phyloP scores from a whole-genome alignment of 768 basidiomycete species.

The Amanita subjunquillea region DNA sequence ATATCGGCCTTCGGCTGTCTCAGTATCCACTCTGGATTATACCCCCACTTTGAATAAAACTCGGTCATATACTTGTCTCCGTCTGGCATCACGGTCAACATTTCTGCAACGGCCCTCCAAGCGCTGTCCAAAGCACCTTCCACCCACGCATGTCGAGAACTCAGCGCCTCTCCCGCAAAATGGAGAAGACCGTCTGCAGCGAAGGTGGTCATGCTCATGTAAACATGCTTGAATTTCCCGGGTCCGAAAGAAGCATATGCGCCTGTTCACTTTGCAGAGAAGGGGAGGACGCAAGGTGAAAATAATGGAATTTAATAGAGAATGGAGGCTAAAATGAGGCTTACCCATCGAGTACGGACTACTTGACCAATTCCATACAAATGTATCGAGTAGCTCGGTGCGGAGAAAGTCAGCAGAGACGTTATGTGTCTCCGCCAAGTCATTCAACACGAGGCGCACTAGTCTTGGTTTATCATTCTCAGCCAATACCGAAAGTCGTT shows the following conservation, averaged over 20 bases:
- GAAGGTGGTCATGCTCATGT: slow-evolving; percentile 12
- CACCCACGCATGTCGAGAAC: slow-evolving; percentile 20
- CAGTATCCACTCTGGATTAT: neutral
- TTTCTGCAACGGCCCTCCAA: slow-evolving; percentile 11
- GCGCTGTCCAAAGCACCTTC: slow-evolving; percentile 14
- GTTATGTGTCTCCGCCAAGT: neutral
- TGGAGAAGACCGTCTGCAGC: slow-evolving; percentile 15
- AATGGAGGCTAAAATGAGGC: neutral
- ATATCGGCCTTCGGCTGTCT: neutral
- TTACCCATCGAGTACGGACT: neutral
- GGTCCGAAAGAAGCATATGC: slow-evolving; percentile 25
- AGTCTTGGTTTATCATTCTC: neutral
- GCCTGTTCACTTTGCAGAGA: slow-evolving; percentile 15
- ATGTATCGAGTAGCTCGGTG: neutral
- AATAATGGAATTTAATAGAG: neutral
- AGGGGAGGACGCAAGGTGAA: neutral
- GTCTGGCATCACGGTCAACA: slow-evolving; percentile 6
- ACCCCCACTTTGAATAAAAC: neutral
- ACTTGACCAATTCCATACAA: neutral
- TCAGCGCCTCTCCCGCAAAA: slow-evolving; percentile 27
- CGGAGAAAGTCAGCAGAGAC: neutral
- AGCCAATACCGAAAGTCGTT: neutral
- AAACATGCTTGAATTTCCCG: slow-evolving; percentile 20
- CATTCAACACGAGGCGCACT: neutral
- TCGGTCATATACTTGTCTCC: neutral